Percentiles rank a stretch among this genome's conserved stretches.
These are phyloP conservation scores for Albifimbria verrucaria DNA, from an alignment of 2,329 filamentous ascomycete genomes.

Conservation along the genomic window DNA sequence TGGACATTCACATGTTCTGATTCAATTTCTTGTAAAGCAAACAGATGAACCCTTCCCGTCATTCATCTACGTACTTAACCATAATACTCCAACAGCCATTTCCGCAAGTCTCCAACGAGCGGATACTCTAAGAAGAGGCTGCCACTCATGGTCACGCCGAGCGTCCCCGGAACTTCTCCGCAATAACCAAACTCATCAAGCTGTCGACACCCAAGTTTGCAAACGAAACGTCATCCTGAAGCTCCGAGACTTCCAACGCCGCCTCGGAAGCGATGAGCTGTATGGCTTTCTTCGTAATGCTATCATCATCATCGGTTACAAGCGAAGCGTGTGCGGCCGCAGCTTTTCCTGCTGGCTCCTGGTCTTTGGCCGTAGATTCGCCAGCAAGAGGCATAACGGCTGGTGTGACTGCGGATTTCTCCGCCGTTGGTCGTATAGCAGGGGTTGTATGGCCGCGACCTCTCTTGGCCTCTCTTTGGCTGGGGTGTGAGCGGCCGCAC, in stretches of 20 bases:
- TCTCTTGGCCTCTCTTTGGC: background rate
- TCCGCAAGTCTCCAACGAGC: conserved; percentile 52
- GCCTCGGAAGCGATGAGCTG: conserved; percentile 54
- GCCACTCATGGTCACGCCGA: conserved; percentile 50
- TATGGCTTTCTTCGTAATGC: too few species aligned
- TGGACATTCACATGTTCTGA: too few species aligned
- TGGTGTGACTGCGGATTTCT: too few species aligned
- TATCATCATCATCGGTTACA: too few species aligned
- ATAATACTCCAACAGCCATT: conserved; percentile 32
- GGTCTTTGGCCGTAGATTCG: background rate
- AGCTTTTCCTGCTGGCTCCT: conserved; percentile 25
- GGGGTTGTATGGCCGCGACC: background rate
- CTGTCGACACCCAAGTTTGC: conserved; percentile 57
- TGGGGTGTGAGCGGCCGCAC: conserved; percentile 16
- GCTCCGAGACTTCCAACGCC: conserved; percentile 49
- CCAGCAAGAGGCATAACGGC: background rate
- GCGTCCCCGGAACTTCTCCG: conserved; percentile 50
- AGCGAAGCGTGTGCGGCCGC: conserved; percentile 20
- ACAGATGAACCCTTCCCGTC: too few species aligned
- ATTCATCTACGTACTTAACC: too few species aligned
- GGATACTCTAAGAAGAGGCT: conserved; percentile 51
- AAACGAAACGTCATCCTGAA: conserved; percentile 54
- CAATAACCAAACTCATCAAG: conserved; percentile 56
- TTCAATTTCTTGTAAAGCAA: too few species aligned
- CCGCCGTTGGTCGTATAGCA: too few species aligned